Conservation (phyloP, 805 yeast genomes). For the Teunomyces kruisii region DNA sequence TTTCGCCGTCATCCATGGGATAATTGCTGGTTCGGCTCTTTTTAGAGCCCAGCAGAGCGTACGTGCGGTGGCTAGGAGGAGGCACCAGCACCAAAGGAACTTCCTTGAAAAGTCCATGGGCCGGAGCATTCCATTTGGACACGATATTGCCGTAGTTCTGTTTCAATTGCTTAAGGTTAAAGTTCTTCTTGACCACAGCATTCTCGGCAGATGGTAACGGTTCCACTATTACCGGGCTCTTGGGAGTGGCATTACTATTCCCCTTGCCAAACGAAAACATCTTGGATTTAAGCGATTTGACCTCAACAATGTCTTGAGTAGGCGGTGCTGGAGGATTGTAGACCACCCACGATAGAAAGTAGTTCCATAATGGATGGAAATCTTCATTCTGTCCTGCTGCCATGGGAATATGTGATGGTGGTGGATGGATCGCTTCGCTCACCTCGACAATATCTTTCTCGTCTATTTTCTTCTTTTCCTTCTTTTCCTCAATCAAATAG, state of each 20-base stretch:
- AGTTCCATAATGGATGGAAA: constrained; percentile 40
- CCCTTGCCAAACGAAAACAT: neutral
- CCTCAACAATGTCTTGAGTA: constrained; percentile 3
- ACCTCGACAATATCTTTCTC: constrained; percentile 5
- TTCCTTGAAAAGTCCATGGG: neutral
- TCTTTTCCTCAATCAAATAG: constrained; percentile 4
- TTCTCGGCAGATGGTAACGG: neutral
- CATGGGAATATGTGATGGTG: neutral
- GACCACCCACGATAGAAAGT: constrained; percentile 36
- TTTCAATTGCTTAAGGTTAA: constrained; percentile 9
- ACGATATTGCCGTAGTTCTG: constrained; percentile 23
- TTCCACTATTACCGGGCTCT: too few species aligned
- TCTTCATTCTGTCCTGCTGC: constrained; percentile 17
- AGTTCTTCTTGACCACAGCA: neutral
- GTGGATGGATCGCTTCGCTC: neutral
- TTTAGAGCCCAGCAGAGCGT: neutral
- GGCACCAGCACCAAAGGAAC: neutral
- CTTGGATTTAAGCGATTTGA: neutral
- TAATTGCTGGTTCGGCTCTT: neutral
- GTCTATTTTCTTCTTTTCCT: constrained; percentile 8
- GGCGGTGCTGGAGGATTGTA: constrained; percentile 18
- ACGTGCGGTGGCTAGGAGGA: neutral
- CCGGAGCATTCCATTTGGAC: constrained; percentile 33
- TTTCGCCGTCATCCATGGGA: constrained; percentile 7
- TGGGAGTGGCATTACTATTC: neutral